Evolutionary conservation across 768 basidiomycete genomes (phyloP).

Genomic region (button mushroom (Agaricus bisporus)): DNA sequence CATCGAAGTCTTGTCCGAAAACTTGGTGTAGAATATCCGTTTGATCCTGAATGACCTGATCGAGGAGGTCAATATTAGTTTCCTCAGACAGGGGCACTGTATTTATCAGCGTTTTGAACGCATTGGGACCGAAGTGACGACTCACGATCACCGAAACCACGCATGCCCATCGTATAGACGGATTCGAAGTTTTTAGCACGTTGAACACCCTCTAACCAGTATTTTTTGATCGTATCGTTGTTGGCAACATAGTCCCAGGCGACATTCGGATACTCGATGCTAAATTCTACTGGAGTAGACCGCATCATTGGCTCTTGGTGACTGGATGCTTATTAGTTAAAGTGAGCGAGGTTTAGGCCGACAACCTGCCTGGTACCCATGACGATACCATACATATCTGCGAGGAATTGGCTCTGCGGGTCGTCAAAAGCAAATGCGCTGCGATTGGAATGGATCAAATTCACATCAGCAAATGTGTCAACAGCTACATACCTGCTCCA

Average conservation of each 20-base stretch:
- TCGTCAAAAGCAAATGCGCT: conserved; percentile 57
- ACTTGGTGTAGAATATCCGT: conserved; percentile 50
- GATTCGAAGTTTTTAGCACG: conserved; percentile 57
- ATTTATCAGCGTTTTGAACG: neutral
- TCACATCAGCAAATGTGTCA: neutral
- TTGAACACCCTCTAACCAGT: conserved; percentile 55
- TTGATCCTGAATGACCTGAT: conserved; percentile 55
- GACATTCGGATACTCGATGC: conserved; percentile 26
- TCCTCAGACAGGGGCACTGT: conserved; percentile 47
- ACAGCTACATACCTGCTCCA: conserved; percentile 30
- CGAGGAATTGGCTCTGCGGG: conserved; percentile 52
- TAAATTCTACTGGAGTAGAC: conserved; percentile 63
- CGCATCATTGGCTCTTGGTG: conserved; percentile 77
- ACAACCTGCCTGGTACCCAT: conserved; percentile 56
- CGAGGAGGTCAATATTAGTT: conserved; percentile 44
- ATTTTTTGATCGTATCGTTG: conserved; percentile 47
- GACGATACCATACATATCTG: conserved; percentile 59
- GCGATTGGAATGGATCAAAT: neutral
- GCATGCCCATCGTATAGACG: conserved; percentile 64
- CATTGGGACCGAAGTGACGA: neutral
- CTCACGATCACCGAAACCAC: conserved; percentile 53
- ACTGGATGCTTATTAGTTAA: conserved; percentile 19
- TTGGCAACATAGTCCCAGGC: conserved; percentile 65
- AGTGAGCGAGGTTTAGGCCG: neutral
- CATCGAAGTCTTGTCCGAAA: conserved; percentile 38